Evolutionary conservation across 495 filamentous ascomycete genomes (phyloP).

Genomic region (Terfezia claveryi): DNA sequence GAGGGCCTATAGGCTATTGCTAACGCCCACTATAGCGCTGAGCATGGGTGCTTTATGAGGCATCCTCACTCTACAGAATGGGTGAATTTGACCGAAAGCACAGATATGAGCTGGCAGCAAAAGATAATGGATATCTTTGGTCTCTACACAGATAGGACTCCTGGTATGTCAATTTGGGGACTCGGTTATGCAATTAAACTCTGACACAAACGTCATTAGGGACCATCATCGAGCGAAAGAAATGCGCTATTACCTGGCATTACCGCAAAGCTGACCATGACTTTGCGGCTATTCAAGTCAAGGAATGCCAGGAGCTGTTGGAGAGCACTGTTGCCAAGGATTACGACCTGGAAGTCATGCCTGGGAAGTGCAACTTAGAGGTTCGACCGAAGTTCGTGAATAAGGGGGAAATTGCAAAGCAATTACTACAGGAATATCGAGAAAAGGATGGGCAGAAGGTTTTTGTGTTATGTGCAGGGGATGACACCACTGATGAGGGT

Average conservation of each 20-base stretch:
- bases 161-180: constrained; percentile 28
- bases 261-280: constrained; percentile 78
- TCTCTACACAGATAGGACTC: constrained; percentile 61
- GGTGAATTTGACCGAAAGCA: constrained; percentile 63
- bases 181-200: too few species aligned
- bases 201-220: constrained; percentile 23
- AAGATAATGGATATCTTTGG: constrained; percentile 62
- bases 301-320: constrained; percentile 55
- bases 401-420: constrained; percentile 79
- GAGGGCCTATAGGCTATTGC: background rate
- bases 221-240: constrained; percentile 79
- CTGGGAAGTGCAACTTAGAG: constrained; percentile 85
- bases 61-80: constrained; percentile 49
- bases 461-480: constrained; percentile 73
- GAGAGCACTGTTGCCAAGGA: constrained; percentile 40
- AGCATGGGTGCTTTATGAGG: constrained; percentile 87
- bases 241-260: constrained; percentile 87
- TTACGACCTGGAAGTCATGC: constrained; percentile 85
- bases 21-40: constrained; percentile 30
- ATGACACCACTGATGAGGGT: constrained; percentile 97
- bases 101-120: constrained; percentile 74
- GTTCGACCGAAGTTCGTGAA: constrained; percentile 92
- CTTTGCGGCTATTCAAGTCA: constrained; percentile 50
- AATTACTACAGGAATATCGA: constrained; percentile 36
- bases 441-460: constrained; percentile 31